Evolutionary conservation across 2,329 filamentous ascomycete species (phyloP), one percentile per base, ranked within the genome.

Genomic region (Myotisia sp.): DNA sequence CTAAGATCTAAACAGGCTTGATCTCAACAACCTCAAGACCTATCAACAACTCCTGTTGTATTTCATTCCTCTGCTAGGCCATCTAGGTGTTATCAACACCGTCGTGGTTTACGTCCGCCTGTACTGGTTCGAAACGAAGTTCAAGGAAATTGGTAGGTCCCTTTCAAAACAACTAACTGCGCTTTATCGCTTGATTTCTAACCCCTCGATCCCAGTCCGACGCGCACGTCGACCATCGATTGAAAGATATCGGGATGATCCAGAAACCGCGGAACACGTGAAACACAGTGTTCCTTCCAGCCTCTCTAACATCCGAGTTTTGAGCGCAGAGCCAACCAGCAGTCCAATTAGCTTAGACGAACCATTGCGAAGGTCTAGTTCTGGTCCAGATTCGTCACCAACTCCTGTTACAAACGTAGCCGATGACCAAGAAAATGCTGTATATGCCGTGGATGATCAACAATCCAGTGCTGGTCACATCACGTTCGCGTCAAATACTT

Each of bases 41-140:
- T 70, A 69, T 37, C 68, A 71, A 43, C 68, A 71, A 42, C 40
- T 70, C 3, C 63, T 59, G 33, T 43, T 70, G 22, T 71, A 70
- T 43, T 53, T 70, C 29, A 48, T 66, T 12, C 64, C 67, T 1
- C 55, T 67, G 5, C 37, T 70, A 2, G 60, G 58, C 0, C 68
- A 70, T 36, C 37, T 67, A 10, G 58, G 58, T 1, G 67, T 68
- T 42, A 51, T 70, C 44, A 69, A 69, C 42, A 59, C 63, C 3
- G 33, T 64, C 5, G 62, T 69, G 4, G 63, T 70, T 3, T 44
- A 63, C 8, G 57, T 65, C 0, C 56, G 67, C 0, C 43, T 70
- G 3, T 47, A 54, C 30, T 70, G 65, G 63, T 70, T 70, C 42
- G 52, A 60, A 27, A 62, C 61, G 34, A 56, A 56, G 10, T 47